Evolutionary conservation across 2,329 filamentous ascomycete species (phyloP).

Genomic region (Exophiala alcalophila): DNA sequence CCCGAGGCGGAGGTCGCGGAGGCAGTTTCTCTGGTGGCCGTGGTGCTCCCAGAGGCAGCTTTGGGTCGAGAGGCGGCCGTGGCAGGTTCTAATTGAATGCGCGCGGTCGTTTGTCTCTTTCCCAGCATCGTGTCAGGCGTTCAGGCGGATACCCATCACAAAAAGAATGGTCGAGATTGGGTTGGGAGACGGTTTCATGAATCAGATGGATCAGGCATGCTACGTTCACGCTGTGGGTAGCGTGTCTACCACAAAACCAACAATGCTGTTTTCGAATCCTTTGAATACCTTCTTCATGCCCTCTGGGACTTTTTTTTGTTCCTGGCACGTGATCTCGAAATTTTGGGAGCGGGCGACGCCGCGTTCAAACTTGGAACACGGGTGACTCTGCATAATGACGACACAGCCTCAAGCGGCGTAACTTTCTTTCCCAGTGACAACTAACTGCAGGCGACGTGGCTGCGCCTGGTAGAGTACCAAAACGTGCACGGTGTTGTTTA

Average conservation of each 20-base stretch:
- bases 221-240: too few relatives aligned
- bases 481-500: too few relatives aligned
- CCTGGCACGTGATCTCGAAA: slow-evolving; percentile 1
- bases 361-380: neutral
- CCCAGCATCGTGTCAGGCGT: slow-evolving; percentile 44
- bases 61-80: slow-evolving; percentile 14
- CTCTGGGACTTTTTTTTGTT: slow-evolving; percentile 1
- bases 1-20: slow-evolving; percentile 33
- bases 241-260: too few relatives aligned
- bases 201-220: too few relatives aligned
- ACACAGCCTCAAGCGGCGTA: slow-evolving; percentile 9
- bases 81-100: slow-evolving; percentile 15
- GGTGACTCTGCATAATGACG: slow-evolving; percentile 16
- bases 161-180: slow-evolving; percentile 10
- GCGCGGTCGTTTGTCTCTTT: slow-evolving; percentile 19
- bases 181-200: too few relatives aligned
- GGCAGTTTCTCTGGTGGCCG: slow-evolving; percentile 34
- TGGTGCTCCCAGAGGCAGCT: slow-evolving; percentile 14
- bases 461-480: slow-evolving; percentile 13
- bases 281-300: too few relatives aligned
- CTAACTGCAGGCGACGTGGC: slow-evolving; percentile 4
- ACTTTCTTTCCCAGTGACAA: slow-evolving; percentile 3
- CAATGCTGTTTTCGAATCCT: too few relatives aligned
- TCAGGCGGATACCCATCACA: slow-evolving; percentile 36
- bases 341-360: neutral